These are phyloP conservation scores for Cladosporium cucumerinum DNA, from an alignment of 2,329 filamentous ascomycete species.

Conservation along the genomic window DNA sequence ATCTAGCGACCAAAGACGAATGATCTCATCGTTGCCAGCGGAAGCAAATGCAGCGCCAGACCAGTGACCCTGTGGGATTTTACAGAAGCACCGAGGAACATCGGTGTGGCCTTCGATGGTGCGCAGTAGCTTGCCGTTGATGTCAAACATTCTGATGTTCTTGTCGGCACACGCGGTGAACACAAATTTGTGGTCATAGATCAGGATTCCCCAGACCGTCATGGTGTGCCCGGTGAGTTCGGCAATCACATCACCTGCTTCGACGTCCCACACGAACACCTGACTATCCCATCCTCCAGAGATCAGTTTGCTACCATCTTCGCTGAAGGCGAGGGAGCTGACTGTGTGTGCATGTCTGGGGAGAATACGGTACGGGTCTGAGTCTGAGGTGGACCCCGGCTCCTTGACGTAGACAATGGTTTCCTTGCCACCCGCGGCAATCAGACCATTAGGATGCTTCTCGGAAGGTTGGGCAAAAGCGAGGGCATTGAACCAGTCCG, in stretches of 20 bases:
- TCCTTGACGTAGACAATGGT: conserved; percentile 87
- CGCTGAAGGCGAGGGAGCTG: conserved; percentile 76
- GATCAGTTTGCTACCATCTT: conserved; percentile 69
- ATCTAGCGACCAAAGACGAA: conserved; percentile 80
- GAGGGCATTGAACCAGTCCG: conserved; percentile 83
- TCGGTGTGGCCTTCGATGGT: conserved; percentile 70
- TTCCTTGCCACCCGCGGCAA: conserved; percentile 86
- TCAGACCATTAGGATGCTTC: conserved; percentile 70
- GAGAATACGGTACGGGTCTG: conserved; percentile 80
- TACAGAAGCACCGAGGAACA: conserved; percentile 83
- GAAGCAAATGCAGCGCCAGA: conserved; percentile 91
- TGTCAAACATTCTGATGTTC: conserved; percentile 77
- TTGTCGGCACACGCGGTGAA: conserved; percentile 85
- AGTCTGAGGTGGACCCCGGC: conserved; percentile 61
- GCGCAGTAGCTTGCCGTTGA: conserved; percentile 59
- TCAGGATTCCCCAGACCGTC: conserved; percentile 88
- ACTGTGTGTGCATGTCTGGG: conserved; percentile 86
- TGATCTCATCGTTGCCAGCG: conserved; percentile 85
- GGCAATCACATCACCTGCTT: conserved; percentile 75
- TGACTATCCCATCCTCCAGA: conserved; percentile 94
- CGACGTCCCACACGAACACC: conserved; percentile 80
- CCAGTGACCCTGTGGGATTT: conserved; percentile 69
- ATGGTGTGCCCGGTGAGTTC: conserved; percentile 73
- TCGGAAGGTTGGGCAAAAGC: conserved; percentile 69
- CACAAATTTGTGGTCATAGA: conserved; percentile 73